Evolutionary conservation across 257 asterid species (phyloP).

Genomic region (Leptodermis oblonga): DNA sequence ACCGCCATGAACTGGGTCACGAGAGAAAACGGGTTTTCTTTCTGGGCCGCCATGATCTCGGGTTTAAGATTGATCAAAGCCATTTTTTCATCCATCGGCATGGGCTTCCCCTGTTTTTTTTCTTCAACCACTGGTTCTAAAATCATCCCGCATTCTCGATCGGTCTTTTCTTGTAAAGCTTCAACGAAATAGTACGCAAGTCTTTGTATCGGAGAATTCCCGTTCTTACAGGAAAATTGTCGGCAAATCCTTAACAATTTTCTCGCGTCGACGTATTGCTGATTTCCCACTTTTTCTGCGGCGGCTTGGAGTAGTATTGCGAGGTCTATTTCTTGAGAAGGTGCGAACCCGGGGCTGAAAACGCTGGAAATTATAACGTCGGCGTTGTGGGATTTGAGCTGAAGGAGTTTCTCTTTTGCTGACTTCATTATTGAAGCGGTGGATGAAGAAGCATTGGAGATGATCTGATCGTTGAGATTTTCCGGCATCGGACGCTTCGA

Average conservation of each 20-base stretch:
- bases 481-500: neutral
- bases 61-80: neutral
- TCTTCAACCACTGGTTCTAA: too few relatives aligned
- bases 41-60: conserved; percentile 27
- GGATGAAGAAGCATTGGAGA: neutral
- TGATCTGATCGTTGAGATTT: neutral
- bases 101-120: too few relatives aligned
- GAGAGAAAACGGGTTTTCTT: conserved; percentile 39
- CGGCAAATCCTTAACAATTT: conserved; percentile 21
- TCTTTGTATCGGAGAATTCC: conserved; percentile 24
- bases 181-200: conserved; percentile 25
- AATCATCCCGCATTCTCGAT: conserved; percentile 19
- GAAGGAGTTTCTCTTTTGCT: conserved; percentile 4
- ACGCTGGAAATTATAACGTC: neutral
- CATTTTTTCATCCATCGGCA: conserved; percentile 6
- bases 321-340: too few relatives aligned
- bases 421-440: conserved; percentile 7
- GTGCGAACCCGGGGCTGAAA: conserved; percentile 18
- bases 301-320: conserved; percentile 38
- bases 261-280: conserved; percentile 30
- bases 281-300: conserved; percentile 38
- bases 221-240: conserved; percentile 18
- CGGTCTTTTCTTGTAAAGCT: conserved; percentile 28
- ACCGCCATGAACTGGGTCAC: conserved; percentile 40
- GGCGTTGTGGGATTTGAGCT: neutral